phyloP scores from a whole-genome alignment of 768 basidiomycete genomes.

The Suillus decipiens region DNA sequence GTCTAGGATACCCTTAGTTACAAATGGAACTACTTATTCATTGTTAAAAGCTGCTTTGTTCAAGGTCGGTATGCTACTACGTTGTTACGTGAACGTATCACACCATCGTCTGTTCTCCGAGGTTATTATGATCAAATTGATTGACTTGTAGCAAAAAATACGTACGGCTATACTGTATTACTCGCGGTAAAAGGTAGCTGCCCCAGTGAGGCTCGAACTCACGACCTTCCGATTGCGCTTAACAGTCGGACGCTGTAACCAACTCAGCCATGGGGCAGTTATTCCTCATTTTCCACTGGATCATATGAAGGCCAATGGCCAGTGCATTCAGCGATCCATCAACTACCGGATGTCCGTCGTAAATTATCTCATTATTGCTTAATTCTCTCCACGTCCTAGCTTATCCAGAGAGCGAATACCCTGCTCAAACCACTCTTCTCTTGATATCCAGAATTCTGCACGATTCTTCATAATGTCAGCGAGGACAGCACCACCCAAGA shows the following conservation, averaged over 20 bases:
- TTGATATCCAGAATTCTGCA: slow-evolving; percentile 93
- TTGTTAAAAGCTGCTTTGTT: background rate
- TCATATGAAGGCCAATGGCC: background rate
- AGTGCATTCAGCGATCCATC: background rate
- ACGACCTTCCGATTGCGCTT: slow-evolving; percentile 48
- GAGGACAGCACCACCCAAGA: slow-evolving; percentile 97
- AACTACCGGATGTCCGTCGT: slow-evolving; percentile 3
- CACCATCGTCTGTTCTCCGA: background rate
- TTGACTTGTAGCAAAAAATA: background rate
- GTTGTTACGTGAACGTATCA: background rate
- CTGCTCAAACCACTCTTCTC: slow-evolving; percentile 95
- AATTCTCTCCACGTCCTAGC: slow-evolving; percentile 68
- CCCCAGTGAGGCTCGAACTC: slow-evolving; percentile 57
- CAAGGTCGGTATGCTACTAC: background rate
- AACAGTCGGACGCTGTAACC: slow-evolving; percentile 55
- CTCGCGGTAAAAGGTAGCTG: slow-evolving; percentile 29
- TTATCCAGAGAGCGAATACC: slow-evolving; percentile 83
- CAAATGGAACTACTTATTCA: background rate
- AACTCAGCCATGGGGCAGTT: slow-evolving; percentile 54
- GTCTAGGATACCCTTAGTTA: background rate
- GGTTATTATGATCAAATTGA: background rate
- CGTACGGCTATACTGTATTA: no score
- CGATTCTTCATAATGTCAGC: slow-evolving; percentile 98
- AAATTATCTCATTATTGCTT: slow-evolving; percentile 1
- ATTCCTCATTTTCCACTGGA: background rate